These are phyloP conservation scores for Pseudopithomyces chartarum DNA, from an alignment of 2,329 filamentous ascomycete genomes.

Conservation along the genomic window DNA sequence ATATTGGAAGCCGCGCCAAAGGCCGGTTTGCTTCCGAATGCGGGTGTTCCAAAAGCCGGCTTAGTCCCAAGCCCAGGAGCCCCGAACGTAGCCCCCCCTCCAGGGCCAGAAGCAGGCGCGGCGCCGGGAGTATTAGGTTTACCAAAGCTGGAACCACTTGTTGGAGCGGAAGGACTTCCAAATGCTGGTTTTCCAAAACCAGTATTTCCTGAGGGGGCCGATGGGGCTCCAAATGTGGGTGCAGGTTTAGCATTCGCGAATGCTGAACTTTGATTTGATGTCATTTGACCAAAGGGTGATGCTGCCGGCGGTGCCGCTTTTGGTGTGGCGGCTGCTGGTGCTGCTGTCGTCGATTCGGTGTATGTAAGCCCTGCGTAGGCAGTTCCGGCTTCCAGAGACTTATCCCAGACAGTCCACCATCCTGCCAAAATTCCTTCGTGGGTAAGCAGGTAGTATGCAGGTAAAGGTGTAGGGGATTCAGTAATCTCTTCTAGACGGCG, in stretches of 20 bases:
- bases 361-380: slow-evolving; percentile 73
- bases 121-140: slow-evolving; percentile 22
- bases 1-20: slow-evolving; percentile 25
- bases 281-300: slow-evolving; percentile 19
- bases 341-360: slow-evolving; percentile 35
- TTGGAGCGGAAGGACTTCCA: slow-evolving; percentile 28
- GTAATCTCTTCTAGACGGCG: slow-evolving; percentile 76
- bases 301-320: slow-evolving; percentile 8
- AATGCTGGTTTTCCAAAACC: slow-evolving; percentile 24
- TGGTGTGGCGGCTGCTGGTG: slow-evolving; percentile 26
- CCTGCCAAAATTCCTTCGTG: slow-evolving; percentile 82
- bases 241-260: slow-evolving; percentile 19
- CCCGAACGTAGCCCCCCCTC: slow-evolving; percentile 13
- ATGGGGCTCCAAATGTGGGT: slow-evolving; percentile 33
- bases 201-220: slow-evolving; percentile 14
- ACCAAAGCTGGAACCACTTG: slow-evolving; percentile 21
- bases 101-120: slow-evolving; percentile 33
- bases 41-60: slow-evolving; percentile 21
- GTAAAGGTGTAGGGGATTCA: slow-evolving; percentile 79
- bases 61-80: not conserved
- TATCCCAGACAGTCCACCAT: slow-evolving; percentile 93
- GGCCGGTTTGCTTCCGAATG: slow-evolving; percentile 1
- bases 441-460: slow-evolving; percentile 83
- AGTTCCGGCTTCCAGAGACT: slow-evolving; percentile 76
- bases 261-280: slow-evolving; percentile 16